Percentiles rank a stretch among this genome's conserved stretches.
Evolutionary conservation across 257 asterid species (phyloP).

Genomic region (Dorcoceras hygrometricum): DNA sequence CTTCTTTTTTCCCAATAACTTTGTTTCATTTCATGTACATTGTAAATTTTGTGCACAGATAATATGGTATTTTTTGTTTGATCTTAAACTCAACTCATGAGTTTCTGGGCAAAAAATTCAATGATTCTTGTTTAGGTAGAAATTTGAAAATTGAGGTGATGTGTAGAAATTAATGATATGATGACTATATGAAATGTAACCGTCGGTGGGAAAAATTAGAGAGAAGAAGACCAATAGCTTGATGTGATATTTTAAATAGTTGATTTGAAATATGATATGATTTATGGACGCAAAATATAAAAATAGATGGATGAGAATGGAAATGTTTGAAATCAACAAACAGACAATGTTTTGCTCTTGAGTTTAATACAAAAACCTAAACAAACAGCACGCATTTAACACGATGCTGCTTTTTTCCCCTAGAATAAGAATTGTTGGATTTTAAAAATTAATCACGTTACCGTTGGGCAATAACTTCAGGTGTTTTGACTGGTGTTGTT

Average conservation of each 20-base stretch:
- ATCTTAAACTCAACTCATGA: background rate
- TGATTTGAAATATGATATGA: background rate
- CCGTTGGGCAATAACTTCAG: constrained; percentile 38
- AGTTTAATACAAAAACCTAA: background rate
- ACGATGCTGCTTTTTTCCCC: background rate
- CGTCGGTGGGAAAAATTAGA: background rate
- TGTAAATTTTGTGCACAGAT: background rate
- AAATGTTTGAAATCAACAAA: too few relatives aligned
- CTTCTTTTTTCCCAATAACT: constrained; percentile 8
- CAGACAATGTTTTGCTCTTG: background rate
- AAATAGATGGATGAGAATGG: background rate
- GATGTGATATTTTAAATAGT: background rate
- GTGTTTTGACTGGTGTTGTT: constrained; percentile 68
- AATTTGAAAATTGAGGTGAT: background rate
- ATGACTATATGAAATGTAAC: background rate
- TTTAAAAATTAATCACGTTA: constrained; percentile 1
- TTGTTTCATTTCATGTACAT: constrained; percentile 6
- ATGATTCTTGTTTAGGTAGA: background rate
- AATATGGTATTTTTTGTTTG: background rate
- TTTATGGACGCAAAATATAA: background rate
- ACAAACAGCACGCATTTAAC: background rate
- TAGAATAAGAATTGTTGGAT: background rate
- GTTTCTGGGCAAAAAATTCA: background rate
- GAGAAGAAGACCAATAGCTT: background rate
- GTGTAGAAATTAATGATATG: background rate